Evolutionary conservation across 345 rosid genomes (phyloP), one percentile per base, ranked within the genome.

Genomic region (Hypericum perforatum): DNA sequence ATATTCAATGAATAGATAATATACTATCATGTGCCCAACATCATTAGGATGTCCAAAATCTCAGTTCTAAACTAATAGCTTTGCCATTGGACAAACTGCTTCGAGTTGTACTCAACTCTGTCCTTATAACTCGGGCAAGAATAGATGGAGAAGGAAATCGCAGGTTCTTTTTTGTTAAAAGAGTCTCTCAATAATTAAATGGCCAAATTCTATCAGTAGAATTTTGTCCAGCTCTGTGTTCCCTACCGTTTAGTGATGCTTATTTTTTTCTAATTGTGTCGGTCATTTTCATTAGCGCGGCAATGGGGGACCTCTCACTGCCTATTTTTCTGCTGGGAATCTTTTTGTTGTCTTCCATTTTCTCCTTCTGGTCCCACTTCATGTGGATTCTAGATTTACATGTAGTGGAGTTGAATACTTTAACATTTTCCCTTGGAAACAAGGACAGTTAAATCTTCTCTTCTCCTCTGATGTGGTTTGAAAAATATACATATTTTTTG

Each of bases 261-360:
- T 37, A 9, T 12, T 45, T 15, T 37, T 9, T n/a, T 51, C 61
- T 11, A 16, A 36, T 9, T 55, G 47, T 63, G 74, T 68, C 63
- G 61, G 81, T 69, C 74, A 54, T 58, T 75, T 73, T 74, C 62
- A 43, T 43, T 40, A 45, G 45, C 53, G 15, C 4, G 41, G 7
- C 45, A 53, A 51, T 43, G 22, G 1, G 42, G 22, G 70, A 62
- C 67, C 14, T 7, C 22, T 58, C 66, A 56, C 56, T 59, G 68
- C 60, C 50, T 39, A 41, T 53, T 49, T 49, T 45, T 49, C 65
- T 48, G 71, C 32, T 41, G 73, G 67, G 76, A 68, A 70, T 70
- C 82, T 62, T 52, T 57, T 59, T 16, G 42, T 7, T 43, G 37
- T 12, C 13, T 41, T 22, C 5, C 6, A 32, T 69, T 62, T 54